phyloP scores from a whole-genome alignment of 495 filamentous ascomycete genomes.

The Neurospora intermedia region DNA sequence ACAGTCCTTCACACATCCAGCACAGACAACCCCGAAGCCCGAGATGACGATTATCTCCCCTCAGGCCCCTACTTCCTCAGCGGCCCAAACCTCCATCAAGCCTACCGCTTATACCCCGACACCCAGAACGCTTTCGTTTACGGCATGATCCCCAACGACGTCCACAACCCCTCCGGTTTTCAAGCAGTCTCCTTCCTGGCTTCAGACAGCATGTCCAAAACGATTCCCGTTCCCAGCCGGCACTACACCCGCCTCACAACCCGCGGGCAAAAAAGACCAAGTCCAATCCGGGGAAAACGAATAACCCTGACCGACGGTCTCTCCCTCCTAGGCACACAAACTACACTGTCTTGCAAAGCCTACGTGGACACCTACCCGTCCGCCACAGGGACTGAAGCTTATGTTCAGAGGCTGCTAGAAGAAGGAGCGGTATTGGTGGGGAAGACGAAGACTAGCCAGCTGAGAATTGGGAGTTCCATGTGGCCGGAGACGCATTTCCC shows the following conservation, averaged over 20 bases:
- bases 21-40: neutral
- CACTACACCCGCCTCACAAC: slow-evolving; percentile 24
- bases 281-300: slow-evolving; percentile 14
- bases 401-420: slow-evolving; percentile 30
- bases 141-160: slow-evolving; percentile 1
- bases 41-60: neutral
- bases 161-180: neutral
- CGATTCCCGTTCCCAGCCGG: slow-evolving; percentile 32
- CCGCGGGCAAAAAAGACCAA: no score
- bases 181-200: neutral
- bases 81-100: slow-evolving; percentile 7
- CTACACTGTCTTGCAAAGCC: slow-evolving; percentile 31
- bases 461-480: slow-evolving; percentile 17
- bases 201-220: slow-evolving; percentile 1
- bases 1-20: neutral
- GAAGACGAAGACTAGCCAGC: slow-evolving; percentile 38
- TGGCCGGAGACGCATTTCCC: slow-evolving; percentile 25
- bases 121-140: slow-evolving; percentile 7
- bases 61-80: slow-evolving; percentile 15
- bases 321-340: slow-evolving; percentile 32
- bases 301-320: slow-evolving; percentile 38
- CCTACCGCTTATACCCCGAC: slow-evolving; percentile 10
- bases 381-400: slow-evolving; percentile 20
- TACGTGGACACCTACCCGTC: slow-evolving; percentile 28
- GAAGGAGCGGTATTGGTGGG: slow-evolving; percentile 38